Evolutionary conservation across 2,329 filamentous ascomycete species (phyloP).

Genomic region (Xylariaceae sp.): DNA sequence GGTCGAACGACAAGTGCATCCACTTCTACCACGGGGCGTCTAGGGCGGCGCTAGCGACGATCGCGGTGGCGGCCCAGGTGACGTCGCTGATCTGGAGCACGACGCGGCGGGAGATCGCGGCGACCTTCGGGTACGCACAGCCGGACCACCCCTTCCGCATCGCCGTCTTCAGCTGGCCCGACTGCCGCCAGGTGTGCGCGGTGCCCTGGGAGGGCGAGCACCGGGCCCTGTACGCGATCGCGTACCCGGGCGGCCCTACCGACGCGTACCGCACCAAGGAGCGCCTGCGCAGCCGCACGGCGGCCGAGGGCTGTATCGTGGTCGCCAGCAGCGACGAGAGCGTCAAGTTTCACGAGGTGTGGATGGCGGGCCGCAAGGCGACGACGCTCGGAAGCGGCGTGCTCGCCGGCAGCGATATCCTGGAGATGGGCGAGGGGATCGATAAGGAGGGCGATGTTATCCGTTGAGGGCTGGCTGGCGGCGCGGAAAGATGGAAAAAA

Average conservation of each 20-base stretch:
- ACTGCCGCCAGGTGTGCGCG: slow-evolving; percentile 80
- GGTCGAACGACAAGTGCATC: slow-evolving; percentile 92
- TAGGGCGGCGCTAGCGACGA: slow-evolving; percentile 82
- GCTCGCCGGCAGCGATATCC: slow-evolving; percentile 80
- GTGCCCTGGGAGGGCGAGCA: slow-evolving; percentile 82
- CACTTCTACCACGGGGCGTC: slow-evolving; percentile 91
- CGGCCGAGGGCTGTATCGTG: slow-evolving; percentile 80
- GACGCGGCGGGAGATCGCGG: slow-evolving; percentile 82
- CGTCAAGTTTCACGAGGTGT: slow-evolving; percentile 95
- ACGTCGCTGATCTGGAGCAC: slow-evolving; percentile 91
- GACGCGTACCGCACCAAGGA: slow-evolving; percentile 53
- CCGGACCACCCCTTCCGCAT: slow-evolving; percentile 88
- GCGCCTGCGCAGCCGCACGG: slow-evolving; percentile 52
- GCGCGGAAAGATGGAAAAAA: not conserved
- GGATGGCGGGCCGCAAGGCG: slow-evolving; percentile 66
- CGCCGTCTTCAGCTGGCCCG: slow-evolving; percentile 93
- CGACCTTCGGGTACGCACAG: slow-evolving; percentile 91
- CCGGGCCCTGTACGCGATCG: slow-evolving; percentile 83
- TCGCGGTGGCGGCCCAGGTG: slow-evolving; percentile 90
- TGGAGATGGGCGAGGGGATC: slow-evolving; percentile 80
- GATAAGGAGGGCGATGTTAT: slow-evolving; percentile 74
- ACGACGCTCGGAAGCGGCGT: slow-evolving; percentile 59
- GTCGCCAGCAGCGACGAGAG: slow-evolving; percentile 90
- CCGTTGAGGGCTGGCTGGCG: slow-evolving; percentile 49
- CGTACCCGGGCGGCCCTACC: slow-evolving; percentile 65